Evolutionary conservation across 495 filamentous ascomycete genomes (phyloP).

Genomic region (Aspergillus hancockii): DNA sequence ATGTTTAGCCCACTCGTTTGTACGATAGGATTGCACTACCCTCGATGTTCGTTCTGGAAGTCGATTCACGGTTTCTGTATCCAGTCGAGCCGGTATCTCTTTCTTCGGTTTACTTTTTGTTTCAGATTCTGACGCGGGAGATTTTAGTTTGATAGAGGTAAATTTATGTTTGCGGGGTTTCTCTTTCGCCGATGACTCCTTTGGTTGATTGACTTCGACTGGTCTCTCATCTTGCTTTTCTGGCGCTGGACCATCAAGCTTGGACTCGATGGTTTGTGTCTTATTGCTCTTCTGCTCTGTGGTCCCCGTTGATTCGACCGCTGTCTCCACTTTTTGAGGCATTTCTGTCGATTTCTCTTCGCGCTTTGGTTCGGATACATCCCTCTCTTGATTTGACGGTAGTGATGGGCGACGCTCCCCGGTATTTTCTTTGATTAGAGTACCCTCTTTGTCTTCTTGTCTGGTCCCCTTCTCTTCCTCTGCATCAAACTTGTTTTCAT

Average conservation of each 20-base stretch:
- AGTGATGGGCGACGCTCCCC: background rate
- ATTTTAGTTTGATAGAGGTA: background rate
- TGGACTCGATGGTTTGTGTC: background rate
- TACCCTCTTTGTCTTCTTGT: background rate
- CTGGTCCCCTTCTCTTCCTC: background rate
- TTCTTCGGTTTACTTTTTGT: conserved; percentile 17
- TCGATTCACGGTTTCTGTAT: conserved; percentile 36
- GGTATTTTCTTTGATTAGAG: background rate
- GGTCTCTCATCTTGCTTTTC: conserved; percentile 2
- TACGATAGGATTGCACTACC: conserved; percentile 79
- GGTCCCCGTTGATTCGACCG: background rate
- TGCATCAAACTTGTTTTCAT: background rate
- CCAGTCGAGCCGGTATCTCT: conserved; percentile 31
- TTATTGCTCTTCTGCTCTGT: background rate
- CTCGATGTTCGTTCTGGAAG: conserved; percentile 56
- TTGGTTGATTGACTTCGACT: background rate
- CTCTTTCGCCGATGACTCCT: background rate
- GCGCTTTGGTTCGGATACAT: background rate
- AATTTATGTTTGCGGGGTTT: background rate
- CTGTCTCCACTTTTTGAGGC: background rate
- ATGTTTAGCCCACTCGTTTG: conserved; percentile 97
- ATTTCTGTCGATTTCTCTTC: background rate
- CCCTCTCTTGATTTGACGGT: background rate
- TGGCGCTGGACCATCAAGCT: background rate
- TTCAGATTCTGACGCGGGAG: conserved; percentile 1